Conservation (phyloP, 139 green algal species). For the Volvox africanus region DNA sequence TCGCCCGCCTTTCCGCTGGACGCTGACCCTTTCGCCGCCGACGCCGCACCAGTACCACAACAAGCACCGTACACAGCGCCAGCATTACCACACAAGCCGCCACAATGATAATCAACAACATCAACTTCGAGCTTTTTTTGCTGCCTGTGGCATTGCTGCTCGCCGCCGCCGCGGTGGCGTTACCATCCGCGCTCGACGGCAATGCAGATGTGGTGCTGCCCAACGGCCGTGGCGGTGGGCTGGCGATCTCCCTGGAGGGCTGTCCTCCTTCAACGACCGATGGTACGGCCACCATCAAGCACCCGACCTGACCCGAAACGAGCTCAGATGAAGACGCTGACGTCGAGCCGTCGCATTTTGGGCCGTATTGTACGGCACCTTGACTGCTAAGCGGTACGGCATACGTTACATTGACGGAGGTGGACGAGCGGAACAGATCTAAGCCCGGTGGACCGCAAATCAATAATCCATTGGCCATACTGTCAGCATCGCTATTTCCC, state of each 20-base stretch:
- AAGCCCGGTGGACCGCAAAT: background rate
- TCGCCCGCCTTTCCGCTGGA: background rate
- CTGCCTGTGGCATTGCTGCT: background rate
- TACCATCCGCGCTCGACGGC: background rate
- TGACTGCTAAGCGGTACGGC: conserved; percentile 20
- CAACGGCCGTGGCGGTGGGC: background rate
- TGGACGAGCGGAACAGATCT: conserved; percentile 1
- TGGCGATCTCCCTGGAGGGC: background rate
- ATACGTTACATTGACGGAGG: conserved; percentile 6
- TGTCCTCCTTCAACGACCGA: background rate
- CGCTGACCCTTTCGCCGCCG: background rate
- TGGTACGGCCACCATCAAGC: background rate
- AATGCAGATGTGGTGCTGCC: background rate
- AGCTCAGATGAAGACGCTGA: background rate
- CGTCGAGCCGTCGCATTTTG: conserved; percentile 4
- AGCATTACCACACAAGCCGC: background rate
- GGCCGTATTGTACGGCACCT: background rate
- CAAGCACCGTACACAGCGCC: background rate
- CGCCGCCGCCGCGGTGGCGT: background rate
- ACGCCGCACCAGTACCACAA: background rate
- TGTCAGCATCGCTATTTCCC: too few relatives aligned
- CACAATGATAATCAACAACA: background rate
- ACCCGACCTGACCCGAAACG: background rate
- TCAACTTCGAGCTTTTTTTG: background rate
- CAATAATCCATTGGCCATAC: background rate